phyloP scores from a whole-genome alignment of 495 filamentous ascomycete genomes.

The Beverwykella pulmonaria region DNA sequence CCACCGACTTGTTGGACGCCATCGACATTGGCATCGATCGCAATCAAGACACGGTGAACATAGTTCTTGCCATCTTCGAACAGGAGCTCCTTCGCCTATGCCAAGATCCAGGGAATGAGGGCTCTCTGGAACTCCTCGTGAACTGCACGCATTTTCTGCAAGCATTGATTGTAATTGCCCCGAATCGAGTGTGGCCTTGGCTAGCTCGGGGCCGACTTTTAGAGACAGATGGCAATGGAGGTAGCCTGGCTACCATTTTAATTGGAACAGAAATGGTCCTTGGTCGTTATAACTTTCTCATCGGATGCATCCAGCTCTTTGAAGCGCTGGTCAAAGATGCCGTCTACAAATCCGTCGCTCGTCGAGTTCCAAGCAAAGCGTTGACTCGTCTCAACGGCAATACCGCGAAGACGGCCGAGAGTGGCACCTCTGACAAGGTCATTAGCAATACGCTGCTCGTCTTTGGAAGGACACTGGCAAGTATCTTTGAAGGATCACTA shows the following conservation, averaged over 20 bases:
- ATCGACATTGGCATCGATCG: conserved; percentile 70
- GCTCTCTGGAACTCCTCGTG: conserved; percentile 62
- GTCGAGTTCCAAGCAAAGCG: conserved; percentile 63
- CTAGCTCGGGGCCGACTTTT: conserved; percentile 78
- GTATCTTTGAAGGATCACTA: conserved; percentile 77
- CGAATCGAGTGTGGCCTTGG: conserved; percentile 85
- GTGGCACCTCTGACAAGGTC: conserved; percentile 74
- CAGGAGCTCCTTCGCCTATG: conserved; percentile 66
- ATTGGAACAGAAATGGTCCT: conserved; percentile 73
- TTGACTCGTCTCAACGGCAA: conserved; percentile 56
- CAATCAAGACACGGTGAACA: conserved; percentile 74
- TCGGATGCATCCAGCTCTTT: conserved; percentile 71
- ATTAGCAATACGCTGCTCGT: conserved; percentile 71
- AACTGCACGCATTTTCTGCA: conserved; percentile 79
- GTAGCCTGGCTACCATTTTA: conserved; percentile 72
- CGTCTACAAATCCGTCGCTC: conserved; percentile 68
- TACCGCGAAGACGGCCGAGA: conserved; percentile 58
- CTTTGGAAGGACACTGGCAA: conserved; percentile 71
- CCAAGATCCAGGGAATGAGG: conserved; percentile 54
- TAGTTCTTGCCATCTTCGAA: conserved; percentile 85
- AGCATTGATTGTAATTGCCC: conserved; percentile 68
- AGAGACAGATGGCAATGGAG: conserved; percentile 69
- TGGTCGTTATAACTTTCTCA: conserved; percentile 75
- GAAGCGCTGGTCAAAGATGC: conserved; percentile 75
- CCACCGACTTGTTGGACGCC: conserved; percentile 40